Evolutionary conservation across 1,139 yeast species (phyloP).

Genomic region (Nakaseomyces kungkrabaensis): DNA sequence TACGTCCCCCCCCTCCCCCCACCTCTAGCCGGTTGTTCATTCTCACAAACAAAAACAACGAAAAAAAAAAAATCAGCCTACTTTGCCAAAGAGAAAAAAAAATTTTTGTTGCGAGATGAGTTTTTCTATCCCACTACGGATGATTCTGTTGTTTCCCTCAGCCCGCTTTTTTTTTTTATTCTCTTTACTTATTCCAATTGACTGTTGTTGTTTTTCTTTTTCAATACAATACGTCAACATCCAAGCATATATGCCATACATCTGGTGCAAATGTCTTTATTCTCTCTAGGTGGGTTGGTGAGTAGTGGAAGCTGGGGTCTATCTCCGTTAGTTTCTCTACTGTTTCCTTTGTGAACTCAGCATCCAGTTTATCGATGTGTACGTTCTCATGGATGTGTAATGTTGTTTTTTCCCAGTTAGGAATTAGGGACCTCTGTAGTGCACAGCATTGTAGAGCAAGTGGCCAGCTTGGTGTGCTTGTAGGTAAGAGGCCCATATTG

Average conservation of each 20-base stretch:
- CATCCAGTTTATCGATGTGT: constrained; percentile 34
- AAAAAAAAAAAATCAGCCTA: not conserved
- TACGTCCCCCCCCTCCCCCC: too few species aligned
- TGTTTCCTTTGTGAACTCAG: constrained; percentile 4
- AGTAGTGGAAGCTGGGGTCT: constrained; percentile 7
- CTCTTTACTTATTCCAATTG: not conserved
- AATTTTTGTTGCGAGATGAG: not conserved
- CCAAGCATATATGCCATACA: constrained; percentile 69
- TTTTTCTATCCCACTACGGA: not conserved
- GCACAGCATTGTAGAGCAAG: constrained; percentile 32
- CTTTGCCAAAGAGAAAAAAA: not conserved
- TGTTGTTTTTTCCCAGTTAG: constrained; percentile 17
- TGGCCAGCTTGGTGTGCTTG: constrained; percentile 54
- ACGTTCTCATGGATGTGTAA: constrained; percentile 77
- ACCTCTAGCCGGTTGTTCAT: too few species aligned
- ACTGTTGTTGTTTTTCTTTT: too few species aligned
- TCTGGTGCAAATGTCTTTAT: constrained; percentile 86
- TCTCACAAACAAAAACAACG: too few species aligned
- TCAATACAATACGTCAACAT: constrained; percentile 28
- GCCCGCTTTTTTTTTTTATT: not conserved
- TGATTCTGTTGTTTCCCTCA: not conserved
- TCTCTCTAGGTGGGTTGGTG: constrained; percentile 33
- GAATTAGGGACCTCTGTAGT: constrained; percentile 9
- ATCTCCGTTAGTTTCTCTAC: constrained; percentile 7
- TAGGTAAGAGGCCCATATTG: constrained; percentile 70